Base-by-base conservation (phyloP, 2,329 filamentous ascomycete genomes). In the Aspergillus hortae region DNA sequence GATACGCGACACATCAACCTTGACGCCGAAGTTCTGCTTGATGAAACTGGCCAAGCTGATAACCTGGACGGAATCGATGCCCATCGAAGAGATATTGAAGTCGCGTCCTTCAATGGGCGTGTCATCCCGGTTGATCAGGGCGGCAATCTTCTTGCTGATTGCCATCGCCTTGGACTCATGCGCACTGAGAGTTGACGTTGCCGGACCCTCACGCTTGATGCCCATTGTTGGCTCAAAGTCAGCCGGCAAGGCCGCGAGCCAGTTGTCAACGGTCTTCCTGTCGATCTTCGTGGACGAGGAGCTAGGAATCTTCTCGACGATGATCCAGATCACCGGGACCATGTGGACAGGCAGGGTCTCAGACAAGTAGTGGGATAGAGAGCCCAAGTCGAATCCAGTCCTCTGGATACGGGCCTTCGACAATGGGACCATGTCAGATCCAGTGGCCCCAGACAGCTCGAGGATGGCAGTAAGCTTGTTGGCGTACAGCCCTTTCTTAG, bases 311-410 rank as follows among this genome's bases (percentile, higher is more conserved):
- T 62, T 65, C 27, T 70, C 64, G 7, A 75, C 59, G 6, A 69
- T 56, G 7, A 75, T 56, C 51, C 73, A 76, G 4, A 66, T 61
- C 15, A 62, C 68, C 1, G 73, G 71, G 6, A 70, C 55, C 64
- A 73, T 67, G 54, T 70, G 69, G 6, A 69, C 66, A 12, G 71
- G 66, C 17, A 76, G 62, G 11, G 67, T 65, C 46, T 72, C 67
- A 6, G 49, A 46, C n/a, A 56, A 27, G 43, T 44, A 36, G 17
- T 46, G 38, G 14, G 51, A 42, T 3, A 56, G 45, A 5, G 45
- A 15, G 1, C 27, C 15, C 21, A 56, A n/a, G 5, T 53, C 44
- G 19, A 56, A 56, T 5, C 48, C 48, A 1, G 54, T 51, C 6
- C 35, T 15, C 27, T 53, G 7, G 14, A 56, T 27, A 3, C 45